Base-by-base conservation (phyloP, 345 rosid species). In the Erysimum cheiranthoides region DNA sequence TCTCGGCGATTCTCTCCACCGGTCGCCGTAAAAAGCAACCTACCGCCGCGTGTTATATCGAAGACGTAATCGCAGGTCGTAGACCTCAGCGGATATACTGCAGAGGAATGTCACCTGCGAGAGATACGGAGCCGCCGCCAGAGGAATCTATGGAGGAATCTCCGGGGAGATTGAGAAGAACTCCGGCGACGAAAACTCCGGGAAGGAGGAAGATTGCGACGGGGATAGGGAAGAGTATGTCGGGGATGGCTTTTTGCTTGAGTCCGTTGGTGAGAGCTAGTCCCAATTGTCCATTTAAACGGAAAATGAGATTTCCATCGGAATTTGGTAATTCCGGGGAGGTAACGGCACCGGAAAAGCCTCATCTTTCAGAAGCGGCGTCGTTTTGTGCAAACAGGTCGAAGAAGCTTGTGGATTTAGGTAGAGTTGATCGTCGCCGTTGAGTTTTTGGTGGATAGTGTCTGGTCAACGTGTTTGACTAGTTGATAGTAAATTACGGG, bases 201-300 rank as follows among this genome's bases (percentile, higher is more conserved):
- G 67, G 77, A 12, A 63, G 79, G 56, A 71, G 83, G 60, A 84
- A 79, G 32, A 63, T 68, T 64, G 78, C 14, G 60, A 45, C 9
- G 56, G 89, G 81, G 12, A 75, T 79, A 2, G 56, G 58, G 16
- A 83, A 76, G 79, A 85, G 70, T 72, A 40, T 84, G 58, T 77
- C 97, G 2, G 90, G 94, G 11, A 79, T 93, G 59, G 83, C 85
- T 16, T 88, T 95, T 75, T 95, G 97, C 59, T 70, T 95, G 81
- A 90, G 97, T 36, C 99, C 99, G 61, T 81, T 95, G 56, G 93
- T 93, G 76, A 85, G 99, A 74, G 84, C 97, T n/a, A 92, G 94
- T 40, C 99, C 99, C 6, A 79, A 76, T 60, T 81, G 85, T 66
- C 90, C 85, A 2, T 85, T 94, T 86, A 88, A 66, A 76, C 90